Evolutionary conservation across 2,329 filamentous ascomycete species (phyloP).

Genomic region (Ascochyta clinopodiicola): DNA sequence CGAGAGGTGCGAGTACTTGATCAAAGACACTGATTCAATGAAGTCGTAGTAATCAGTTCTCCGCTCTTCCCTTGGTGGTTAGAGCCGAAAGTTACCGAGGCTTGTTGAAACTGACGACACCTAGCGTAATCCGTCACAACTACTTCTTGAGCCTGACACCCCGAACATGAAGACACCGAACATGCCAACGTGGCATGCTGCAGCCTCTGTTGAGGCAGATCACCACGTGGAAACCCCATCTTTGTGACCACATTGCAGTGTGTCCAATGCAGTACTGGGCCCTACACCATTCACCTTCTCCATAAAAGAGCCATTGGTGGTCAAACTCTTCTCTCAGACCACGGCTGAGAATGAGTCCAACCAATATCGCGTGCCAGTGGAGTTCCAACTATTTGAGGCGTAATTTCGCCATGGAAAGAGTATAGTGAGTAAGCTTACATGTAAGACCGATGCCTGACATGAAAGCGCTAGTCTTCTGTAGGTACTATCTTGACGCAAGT

Average conservation of each 20-base stretch:
- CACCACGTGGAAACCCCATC: too few species aligned
- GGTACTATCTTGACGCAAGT: background rate
- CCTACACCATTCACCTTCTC: too few species aligned
- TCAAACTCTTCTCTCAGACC: background rate
- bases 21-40: background rate
- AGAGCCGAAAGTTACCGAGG: slow-evolving; percentile 36
- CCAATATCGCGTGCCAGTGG: too few species aligned
- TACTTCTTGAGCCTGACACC: background rate
- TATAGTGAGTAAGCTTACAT: slow-evolving; percentile 8
- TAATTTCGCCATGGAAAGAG: background rate
- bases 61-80: slow-evolving; percentile 17
- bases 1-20: background rate
- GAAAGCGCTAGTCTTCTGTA: background rate
- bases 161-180: background rate
- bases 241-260: too few species aligned
- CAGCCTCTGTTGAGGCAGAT: too few species aligned
- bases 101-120: slow-evolving; percentile 10
- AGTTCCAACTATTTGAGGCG: background rate
- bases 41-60: slow-evolving; percentile 9
- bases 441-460: background rate
- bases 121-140: background rate
- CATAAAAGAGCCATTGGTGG: background rate
- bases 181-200: too few species aligned
- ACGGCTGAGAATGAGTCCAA: too few species aligned
- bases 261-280: too few species aligned